Evolutionary conservation across 1,139 yeast species (phyloP).

Genomic region (Geotrichum aggregatum): DNA sequence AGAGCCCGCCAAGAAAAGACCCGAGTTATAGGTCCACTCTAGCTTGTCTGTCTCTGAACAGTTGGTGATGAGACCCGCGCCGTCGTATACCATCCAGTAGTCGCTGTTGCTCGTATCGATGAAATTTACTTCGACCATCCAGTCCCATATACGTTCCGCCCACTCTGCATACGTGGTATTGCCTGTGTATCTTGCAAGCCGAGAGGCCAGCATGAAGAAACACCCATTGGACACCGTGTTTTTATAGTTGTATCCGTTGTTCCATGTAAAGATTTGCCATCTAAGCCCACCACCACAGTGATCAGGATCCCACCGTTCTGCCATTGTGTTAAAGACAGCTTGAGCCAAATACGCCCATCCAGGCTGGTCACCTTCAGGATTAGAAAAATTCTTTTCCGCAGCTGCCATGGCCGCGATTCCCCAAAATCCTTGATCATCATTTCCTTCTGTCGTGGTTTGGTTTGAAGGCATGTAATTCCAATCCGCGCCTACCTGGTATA

Average conservation of each 20-base stretch:
- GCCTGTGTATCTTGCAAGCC: constrained; percentile 74
- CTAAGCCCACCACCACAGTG: constrained; percentile 84
- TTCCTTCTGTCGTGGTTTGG: constrained; percentile 76
- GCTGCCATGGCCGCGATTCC: constrained; percentile 81
- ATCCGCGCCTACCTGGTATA: constrained; percentile 62
- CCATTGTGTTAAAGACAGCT: constrained; percentile 87
- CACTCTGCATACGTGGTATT: constrained; percentile 71
- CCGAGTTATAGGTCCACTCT: constrained; percentile 89
- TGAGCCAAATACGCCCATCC: constrained; percentile 71
- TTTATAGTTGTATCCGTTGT: constrained; percentile 87
- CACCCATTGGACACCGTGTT: constrained; percentile 90
- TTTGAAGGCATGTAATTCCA: constrained; percentile 70
- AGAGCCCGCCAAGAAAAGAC: constrained; percentile 71
- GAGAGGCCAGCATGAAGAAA: constrained; percentile 79
- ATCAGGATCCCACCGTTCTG: constrained; percentile 73
- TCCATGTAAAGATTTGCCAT: constrained; percentile 97
- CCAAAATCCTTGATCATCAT: constrained; percentile 93
- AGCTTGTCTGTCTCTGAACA: constrained; percentile 57
- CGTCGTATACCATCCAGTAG: constrained; percentile 61
- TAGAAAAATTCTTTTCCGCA: constrained; percentile 70
- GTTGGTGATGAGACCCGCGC: constrained; percentile 60
- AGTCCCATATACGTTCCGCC: constrained; percentile 76
- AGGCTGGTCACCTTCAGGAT: constrained; percentile 52
- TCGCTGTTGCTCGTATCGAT: constrained; percentile 44
- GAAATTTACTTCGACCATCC: constrained; percentile 66